These are phyloP conservation scores for Sclerotinia subarctica DNA, from an alignment of 2,329 filamentous ascomycete species.

Conservation along the genomic window DNA sequence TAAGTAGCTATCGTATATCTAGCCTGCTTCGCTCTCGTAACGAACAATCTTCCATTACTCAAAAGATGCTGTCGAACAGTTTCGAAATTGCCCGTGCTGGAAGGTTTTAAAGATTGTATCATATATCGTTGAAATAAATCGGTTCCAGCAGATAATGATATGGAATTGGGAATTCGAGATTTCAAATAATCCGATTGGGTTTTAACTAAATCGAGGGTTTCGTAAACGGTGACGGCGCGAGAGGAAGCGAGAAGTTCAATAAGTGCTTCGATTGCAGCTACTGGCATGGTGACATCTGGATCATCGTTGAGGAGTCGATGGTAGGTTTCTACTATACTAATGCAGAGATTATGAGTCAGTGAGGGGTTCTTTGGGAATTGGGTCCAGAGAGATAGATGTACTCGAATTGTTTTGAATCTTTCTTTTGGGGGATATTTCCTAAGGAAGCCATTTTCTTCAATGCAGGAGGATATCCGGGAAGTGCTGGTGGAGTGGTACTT, in stretches of 20 bases:
- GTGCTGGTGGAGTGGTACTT: slow-evolving; percentile 36
- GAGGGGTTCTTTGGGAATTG: neutral
- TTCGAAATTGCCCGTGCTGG: slow-evolving; percentile 65
- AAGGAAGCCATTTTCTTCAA: slow-evolving; percentile 36
- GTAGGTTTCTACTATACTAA: slow-evolving; percentile 61
- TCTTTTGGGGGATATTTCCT: slow-evolving; percentile 31
- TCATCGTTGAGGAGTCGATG: slow-evolving; percentile 63
- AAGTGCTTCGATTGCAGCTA: slow-evolving; percentile 88
- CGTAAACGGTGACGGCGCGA: slow-evolving; percentile 81
- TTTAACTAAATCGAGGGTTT: slow-evolving; percentile 84
- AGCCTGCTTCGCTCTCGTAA: slow-evolving; percentile 79
- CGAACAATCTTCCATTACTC: slow-evolving; percentile 82
- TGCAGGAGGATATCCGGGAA: slow-evolving; percentile 33
- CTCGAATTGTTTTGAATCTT: slow-evolving; percentile 34
- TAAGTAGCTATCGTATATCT: slow-evolving; percentile 78
- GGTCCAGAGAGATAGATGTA: slow-evolving; percentile 21
- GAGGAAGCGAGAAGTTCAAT: slow-evolving; percentile 80
- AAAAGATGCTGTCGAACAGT: slow-evolving; percentile 79
- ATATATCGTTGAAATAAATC: slow-evolving; percentile 95
- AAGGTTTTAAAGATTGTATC: slow-evolving; percentile 61
- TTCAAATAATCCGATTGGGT: slow-evolving; percentile 76
- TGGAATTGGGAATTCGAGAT: slow-evolving; percentile 76
- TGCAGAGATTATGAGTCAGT: slow-evolving; percentile 29
- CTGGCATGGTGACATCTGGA: slow-evolving; percentile 87
- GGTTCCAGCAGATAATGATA: slow-evolving; percentile 88